Base-by-base conservation (phyloP, 352 stramenopile genomes). In the Blastocystis sp. region DNA sequence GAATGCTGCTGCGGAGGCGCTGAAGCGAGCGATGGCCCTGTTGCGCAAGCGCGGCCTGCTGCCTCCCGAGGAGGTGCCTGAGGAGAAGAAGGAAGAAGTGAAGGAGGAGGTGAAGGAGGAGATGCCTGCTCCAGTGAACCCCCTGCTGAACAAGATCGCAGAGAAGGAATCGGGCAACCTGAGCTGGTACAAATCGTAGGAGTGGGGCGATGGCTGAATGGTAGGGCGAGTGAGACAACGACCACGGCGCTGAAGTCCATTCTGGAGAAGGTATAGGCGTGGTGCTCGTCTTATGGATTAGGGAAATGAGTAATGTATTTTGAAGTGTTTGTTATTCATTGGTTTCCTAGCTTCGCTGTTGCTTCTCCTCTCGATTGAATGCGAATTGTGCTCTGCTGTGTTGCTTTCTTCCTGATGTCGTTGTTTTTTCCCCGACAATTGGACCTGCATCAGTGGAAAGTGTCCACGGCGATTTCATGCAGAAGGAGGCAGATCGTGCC, bases 191-290 rank as follows among this genome's bases (percentile, higher is more conserved):
- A 84, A 84, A 57, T 57, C 74, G 74, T 84, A 60, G 48, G 74
- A 61, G 24, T 54, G 24, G 34, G 19, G 59, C 28, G 4, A 42
- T 40, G 38, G 40, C 28, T 68, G 74, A 84, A 38, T 4, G 21
- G 2, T 69, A 84, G 65, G 7, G 91, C 91, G 1, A 93, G 94
- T 84, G 92, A 92, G 6, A 93, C 92, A 45, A 92, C 93, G 6
- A 93, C 92, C 45, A 92, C 93, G 6, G 57, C 90, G 14, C 94
- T 95, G 62, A 91, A 93, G 87, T 64, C 34, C 24, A 43, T 82
- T 2, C 40, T 69, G 11, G 54, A 69, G 71, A 65, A 65, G 34
- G 21, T 34, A 45, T 24, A 11, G 9, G 17, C 11, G 9, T 70
- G 9, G 40, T 70, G 21, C 21, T 10, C 14, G 28, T 70, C 10